Evolutionary conservation across 2,329 filamentous ascomycete species (phyloP).

Genomic region (Talaromyces sp.): DNA sequence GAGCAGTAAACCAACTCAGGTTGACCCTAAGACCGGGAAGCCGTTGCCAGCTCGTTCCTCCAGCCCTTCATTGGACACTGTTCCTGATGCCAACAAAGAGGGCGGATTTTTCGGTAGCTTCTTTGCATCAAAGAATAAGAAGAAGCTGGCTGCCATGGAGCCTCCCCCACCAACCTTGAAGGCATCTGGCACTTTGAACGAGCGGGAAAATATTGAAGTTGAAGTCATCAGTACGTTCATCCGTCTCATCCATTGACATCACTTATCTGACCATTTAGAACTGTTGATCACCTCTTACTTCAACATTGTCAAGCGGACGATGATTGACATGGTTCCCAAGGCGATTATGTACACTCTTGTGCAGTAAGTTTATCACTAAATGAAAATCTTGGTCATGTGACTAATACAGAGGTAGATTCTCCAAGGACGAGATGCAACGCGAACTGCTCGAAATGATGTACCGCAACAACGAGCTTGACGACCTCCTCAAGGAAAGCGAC

Average conservation of each 20-base stretch:
- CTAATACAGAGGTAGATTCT: conserved; percentile 53
- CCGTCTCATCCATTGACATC: background rate
- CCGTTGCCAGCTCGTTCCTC: conserved; percentile 75
- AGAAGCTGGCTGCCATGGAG: conserved; percentile 99
- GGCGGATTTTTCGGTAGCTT: conserved; percentile 94
- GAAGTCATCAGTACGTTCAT: conserved; percentile 86
- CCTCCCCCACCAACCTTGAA: conserved; percentile 88
- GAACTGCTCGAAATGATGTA: conserved; percentile 98
- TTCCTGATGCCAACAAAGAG: conserved; percentile 38
- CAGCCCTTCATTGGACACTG: conserved; percentile 67
- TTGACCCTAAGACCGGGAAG: conserved; percentile 98
- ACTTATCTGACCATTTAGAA: conserved; percentile 52
- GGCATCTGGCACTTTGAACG: conserved; percentile 86
- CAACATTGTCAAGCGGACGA: conserved; percentile 95
- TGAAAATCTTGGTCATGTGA: conserved; percentile 2
- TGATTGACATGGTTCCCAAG: conserved; percentile 99
- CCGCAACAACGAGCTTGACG: conserved; percentile 81
- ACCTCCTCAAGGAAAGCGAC: conserved; percentile 95
- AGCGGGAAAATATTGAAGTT: conserved; percentile 92
- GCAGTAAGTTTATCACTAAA: conserved; percentile 63
- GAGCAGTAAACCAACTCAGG: conserved; percentile 79
- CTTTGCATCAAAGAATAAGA: conserved; percentile 99
- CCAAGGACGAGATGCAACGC: conserved; percentile 97
- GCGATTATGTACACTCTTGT: conserved; percentile 98
- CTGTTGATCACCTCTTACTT: conserved; percentile 95